Base-by-base conservation (phyloP, 2,329 filamentous ascomycete species). In the Akanthomyces uredinophilus region DNA sequence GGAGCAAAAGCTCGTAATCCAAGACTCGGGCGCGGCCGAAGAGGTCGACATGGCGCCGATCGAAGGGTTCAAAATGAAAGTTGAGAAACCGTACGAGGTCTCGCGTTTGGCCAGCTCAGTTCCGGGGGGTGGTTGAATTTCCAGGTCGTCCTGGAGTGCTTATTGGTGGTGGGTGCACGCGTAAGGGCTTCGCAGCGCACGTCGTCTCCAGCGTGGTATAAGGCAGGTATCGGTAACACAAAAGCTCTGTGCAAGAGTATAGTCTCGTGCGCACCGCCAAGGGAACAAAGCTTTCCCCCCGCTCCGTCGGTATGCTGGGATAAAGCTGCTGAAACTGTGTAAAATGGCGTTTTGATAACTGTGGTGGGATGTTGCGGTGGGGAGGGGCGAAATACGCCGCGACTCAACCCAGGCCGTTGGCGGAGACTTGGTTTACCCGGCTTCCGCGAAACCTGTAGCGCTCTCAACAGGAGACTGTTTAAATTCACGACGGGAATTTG, bases 1-100 rank as follows among this genome's bases (percentile, higher is more conserved):
- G 44, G 91, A 92, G 81, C 95, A 99, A 76, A 97, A 99, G 63
- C 93, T 96, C 66, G 92, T 90, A 79, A 99, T 98, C 95, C 95
- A 99, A 61, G 93, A 96, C 81, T 99, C 95, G 65, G 83, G 83
- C 35, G 81, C 77, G 60, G 82, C 83, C 60, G 84, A 86, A 56
- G 84, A 85, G 60, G 82, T 82, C 68, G 84, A 87, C 84, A 86
- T 86, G 70, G 51, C 66, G 67, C 61, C 63, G 64, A 20, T 41
- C 46, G 27, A 51, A 10, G 43, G 24, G 5, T 24, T 51, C 7
- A 13, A 41, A 35, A n/a, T 20, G 27, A 32, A 22, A 3, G 27
- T 51, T 24, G 7, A 13, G 6, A 46, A 57, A 18, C 43, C 46
- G n/a, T 22, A 44, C 53, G 32, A 41, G n/a, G 44, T 24, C 60